These are phyloP conservation scores for Arctium minus DNA, from an alignment of 129 eudicot genomes.

Conservation along the genomic window DNA sequence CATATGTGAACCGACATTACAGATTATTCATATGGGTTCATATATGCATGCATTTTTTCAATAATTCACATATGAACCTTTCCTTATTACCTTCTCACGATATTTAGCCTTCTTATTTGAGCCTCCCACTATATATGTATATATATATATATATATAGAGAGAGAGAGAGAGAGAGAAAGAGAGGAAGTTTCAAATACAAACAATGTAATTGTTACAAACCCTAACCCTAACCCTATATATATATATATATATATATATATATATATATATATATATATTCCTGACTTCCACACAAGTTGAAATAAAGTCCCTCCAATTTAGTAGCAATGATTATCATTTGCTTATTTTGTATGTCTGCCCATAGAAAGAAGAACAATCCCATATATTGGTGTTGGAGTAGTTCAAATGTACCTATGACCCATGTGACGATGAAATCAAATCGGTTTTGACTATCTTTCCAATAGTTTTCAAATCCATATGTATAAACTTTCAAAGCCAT, in stretches of 20 bases:
- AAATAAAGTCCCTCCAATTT: neutral
- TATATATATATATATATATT: too few relatives aligned
- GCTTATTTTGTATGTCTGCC: neutral
- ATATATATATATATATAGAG: too few relatives aligned
- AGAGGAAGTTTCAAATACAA: too few relatives aligned
- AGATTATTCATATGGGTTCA: too few relatives aligned
- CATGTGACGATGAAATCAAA: slow-evolving; percentile 87
- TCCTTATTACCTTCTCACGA: too few relatives aligned
- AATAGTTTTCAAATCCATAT: slow-evolving; percentile 82
- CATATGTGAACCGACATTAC: too few relatives aligned
- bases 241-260: too few relatives aligned
- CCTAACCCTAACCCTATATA: neutral
- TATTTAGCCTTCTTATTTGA: too few relatives aligned
- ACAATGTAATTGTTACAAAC: neutral
- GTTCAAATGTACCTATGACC: slow-evolving; percentile 67
- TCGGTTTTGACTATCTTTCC: slow-evolving; percentile 94
- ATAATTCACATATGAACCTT: too few relatives aligned
- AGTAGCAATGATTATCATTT: neutral
- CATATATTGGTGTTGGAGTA: neutral
- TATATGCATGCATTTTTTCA: too few relatives aligned
- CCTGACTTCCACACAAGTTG: neutral
- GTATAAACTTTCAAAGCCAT: slow-evolving; percentile 83
- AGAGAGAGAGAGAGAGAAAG: too few relatives aligned
- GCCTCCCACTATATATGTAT: too few relatives aligned
- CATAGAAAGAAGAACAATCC: neutral